These are phyloP conservation scores for Fraxinus angustifolia DNA, from an alignment of 305 asterid genomes.

Conservation along the genomic window DNA sequence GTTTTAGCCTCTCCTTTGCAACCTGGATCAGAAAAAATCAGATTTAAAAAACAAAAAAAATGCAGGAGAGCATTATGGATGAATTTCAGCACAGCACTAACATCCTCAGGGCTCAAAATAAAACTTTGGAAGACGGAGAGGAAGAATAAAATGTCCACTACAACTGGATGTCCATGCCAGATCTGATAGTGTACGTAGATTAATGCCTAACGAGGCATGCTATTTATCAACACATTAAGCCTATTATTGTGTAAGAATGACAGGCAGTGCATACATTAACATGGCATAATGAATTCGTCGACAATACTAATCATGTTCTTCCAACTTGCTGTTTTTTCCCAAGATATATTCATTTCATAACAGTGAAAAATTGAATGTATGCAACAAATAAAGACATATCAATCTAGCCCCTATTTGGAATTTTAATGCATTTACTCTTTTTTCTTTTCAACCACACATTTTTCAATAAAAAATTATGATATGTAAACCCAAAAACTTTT, in stretches of 20 bases:
- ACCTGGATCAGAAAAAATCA: slow-evolving; percentile 50
- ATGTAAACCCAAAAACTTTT: too few species aligned
- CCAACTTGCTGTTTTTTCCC: background rate
- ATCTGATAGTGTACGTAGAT: background rate
- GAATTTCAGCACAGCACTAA: slow-evolving; percentile 11
- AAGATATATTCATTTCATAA: background rate
- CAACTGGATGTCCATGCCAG: slow-evolving; percentile 8
- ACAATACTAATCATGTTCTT: background rate
- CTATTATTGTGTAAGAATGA: background rate
- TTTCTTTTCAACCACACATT: background rate
- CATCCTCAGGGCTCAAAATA: background rate
- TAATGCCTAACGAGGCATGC: slow-evolving; percentile 12
- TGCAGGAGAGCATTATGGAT: slow-evolving; percentile 1
- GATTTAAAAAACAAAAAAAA: slow-evolving; percentile 9
- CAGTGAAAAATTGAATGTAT: background rate
- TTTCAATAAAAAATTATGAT: too few species aligned
- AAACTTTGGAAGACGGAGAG: slow-evolving; percentile 11
- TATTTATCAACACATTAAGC: background rate
- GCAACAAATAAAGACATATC: slow-evolving; percentile 6
- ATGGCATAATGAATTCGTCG: background rate
- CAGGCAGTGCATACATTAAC: background rate
- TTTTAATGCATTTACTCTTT: background rate
- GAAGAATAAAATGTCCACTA: slow-evolving; percentile 9
- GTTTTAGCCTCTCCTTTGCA: slow-evolving; percentile 75
- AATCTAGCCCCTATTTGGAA: background rate